Evolutionary conservation across 257 asterid genomes (phyloP), one percentile per base, ranked within the genome.

Genomic region (Solanum peruvianum): DNA sequence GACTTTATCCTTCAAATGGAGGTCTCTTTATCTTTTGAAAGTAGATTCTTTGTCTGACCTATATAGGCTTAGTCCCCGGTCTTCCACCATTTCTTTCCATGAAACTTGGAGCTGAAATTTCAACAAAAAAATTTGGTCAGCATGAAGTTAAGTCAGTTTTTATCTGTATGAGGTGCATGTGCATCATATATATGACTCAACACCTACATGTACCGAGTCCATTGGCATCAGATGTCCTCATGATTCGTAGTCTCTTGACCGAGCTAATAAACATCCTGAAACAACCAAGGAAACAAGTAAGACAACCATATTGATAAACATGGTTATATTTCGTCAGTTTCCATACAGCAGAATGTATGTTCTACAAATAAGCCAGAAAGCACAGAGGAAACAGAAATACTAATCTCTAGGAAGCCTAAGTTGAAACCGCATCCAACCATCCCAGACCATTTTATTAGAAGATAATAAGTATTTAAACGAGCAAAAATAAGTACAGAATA

Each of bases 231-330:
- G 93, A 88, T 20, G 94, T 91, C 90, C 94, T 94, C 95, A 88
- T 93, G 90, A 96, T 94, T 81, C 96, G 91, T 47, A 96, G 96
- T 87, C 98, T 93, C 92, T 92, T 95, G 89, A 92, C 96, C 2
- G 98, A 94, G 87, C 90, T 87, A 86, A 93, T 86, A 89, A 96
- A 96, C 94, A 96, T 95, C 93, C 98, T 96, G 93, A 77, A 44
- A 87, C 82, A 86, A 88, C 60, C 64, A 69, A 41, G 64, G 85
- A 41, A 76, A 14, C 80, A 81, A 81, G 37, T 81, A 91, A 58
- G 75, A 82, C 47, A 13, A 70, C 72, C 37, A 90, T 39, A 29
- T 56, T 67, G 15, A 42, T 80, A 86, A 64, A 87, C 49, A 70
- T 76, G 58, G 71, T 39, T 49, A 66, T 70, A 33, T 87, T 62